Base-by-base conservation (phyloP, 2,329 filamentous ascomycete species). In the Mycogone perniciosa region DNA sequence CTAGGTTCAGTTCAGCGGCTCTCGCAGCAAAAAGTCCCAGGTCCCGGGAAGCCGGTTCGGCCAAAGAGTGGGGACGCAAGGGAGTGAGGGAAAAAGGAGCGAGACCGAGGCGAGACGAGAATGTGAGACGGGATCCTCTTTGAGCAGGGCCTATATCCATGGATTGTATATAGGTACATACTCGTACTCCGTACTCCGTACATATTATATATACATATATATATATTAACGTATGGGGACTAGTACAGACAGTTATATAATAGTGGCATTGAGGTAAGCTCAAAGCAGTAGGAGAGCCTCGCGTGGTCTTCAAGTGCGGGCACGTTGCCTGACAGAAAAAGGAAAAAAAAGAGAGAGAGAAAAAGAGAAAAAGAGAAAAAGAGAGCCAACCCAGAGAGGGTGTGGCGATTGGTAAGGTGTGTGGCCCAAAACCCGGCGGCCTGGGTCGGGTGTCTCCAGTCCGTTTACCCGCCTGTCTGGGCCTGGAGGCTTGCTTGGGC, bases 41-140 rank as follows among this genome's bases (percentile, higher is more conserved):
- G 55, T 53, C 55, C 56, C 56, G 52, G 50, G 50, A 49, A 53
- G 50, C 50, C 53, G 57, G 57, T 53, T 54, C 54, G 48, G 49
- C 33, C 6, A 27, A 7, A 42, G 39, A 41, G 13, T 31, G 20
- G 43, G 30, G 30, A 40, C 27, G 9, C 33, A 10, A 29, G 29
- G 11, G 29, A 8, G 26, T 31, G 20, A 41, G 13, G 27, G 34
- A 42, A 31, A 7, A 33, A 38, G 29, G 20, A 38, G 10, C 35
- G n/a, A 38, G 35, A 38, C 35, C n/a, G 35, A 6, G 20, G 20
- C 20, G 9, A 38, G 35, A 11, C 9, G n/a, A 38, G 10, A 38
- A 38, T 38, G 10, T n/a, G 35, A 38, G 20, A 20, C 20, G 20
- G 20, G 20, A 20, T 20, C 20, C 20, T 20, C 20, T 20, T 20